Conservation (phyloP, 371 early-diverging fungal genomes). For the Rhizomucor pusillus region DNA sequence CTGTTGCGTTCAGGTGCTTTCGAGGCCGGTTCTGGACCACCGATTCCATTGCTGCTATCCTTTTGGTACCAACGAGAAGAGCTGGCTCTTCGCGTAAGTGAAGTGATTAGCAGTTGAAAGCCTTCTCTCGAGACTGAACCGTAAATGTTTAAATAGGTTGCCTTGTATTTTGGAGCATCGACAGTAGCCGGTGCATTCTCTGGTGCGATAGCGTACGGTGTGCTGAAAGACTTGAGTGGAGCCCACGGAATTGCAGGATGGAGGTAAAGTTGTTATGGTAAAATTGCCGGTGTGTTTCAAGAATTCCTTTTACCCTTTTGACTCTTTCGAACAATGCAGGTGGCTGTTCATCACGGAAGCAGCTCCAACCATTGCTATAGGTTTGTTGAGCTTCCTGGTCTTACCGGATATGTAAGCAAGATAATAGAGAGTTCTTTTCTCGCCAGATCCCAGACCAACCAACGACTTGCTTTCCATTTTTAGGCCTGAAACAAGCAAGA, state of each 20-base stretch:
- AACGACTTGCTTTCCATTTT: neutral
- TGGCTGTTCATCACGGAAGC: slow-evolving; percentile 65
- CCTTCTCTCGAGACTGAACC: no score
- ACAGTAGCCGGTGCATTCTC: slow-evolving; percentile 50
- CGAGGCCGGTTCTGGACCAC: slow-evolving; percentile 41
- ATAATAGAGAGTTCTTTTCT: neutral
- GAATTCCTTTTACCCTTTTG: neutral
- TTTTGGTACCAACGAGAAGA: slow-evolving; percentile 46
- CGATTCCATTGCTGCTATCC: slow-evolving; percentile 32
- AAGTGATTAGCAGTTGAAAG: neutral
- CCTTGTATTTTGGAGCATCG: slow-evolving; percentile 39
- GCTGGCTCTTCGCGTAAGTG: slow-evolving; percentile 30
- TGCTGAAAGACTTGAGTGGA: slow-evolving; percentile 23
- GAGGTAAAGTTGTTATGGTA: slow-evolving; percentile 18
- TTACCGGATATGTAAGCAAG: slow-evolving; percentile 29
- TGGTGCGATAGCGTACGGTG: slow-evolving; percentile 44
- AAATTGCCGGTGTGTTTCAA: neutral
- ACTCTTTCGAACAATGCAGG: slow-evolving; percentile 1
- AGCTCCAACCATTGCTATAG: slow-evolving; percentile 51
- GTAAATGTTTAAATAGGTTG: no score
- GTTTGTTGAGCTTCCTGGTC: slow-evolving; percentile 34
- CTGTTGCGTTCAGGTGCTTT: no score
- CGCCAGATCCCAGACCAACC: neutral
- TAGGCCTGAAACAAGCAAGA: slow-evolving; percentile 27
- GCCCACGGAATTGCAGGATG: slow-evolving; percentile 36